These are phyloP conservation scores for Triangularia verruculosa DNA, from an alignment of 2,329 filamentous ascomycete genomes.

Conservation along the genomic window DNA sequence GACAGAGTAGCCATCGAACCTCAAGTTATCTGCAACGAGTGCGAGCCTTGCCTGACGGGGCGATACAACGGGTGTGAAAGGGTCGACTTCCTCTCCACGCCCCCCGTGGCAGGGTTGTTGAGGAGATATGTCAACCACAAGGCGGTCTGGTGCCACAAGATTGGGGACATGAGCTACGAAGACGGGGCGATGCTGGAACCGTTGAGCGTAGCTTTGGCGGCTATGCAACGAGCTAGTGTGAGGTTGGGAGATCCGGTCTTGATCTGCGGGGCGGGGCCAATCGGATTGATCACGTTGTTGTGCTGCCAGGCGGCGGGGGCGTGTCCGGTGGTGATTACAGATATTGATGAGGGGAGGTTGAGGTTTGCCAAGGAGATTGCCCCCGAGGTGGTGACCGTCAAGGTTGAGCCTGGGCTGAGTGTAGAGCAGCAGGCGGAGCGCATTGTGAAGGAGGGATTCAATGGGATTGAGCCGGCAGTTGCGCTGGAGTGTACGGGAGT, in stretches of 20 bases:
- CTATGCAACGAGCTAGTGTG: slow-evolving; percentile 78
- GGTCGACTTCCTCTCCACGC: slow-evolving; percentile 85
- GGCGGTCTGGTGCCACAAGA: slow-evolving; percentile 93
- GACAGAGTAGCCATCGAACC: slow-evolving; percentile 94
- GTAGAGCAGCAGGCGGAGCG: slow-evolving; percentile 69
- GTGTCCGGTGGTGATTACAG: slow-evolving; percentile 87
- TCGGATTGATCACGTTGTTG: slow-evolving; percentile 83
- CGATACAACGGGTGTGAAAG: slow-evolving; percentile 92
- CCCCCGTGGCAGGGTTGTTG: slow-evolving; percentile 81
- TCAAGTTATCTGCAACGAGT: slow-evolving; percentile 86
- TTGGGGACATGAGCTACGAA: slow-evolving; percentile 87
- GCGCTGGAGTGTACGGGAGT: slow-evolving; percentile 93
- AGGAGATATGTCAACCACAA: slow-evolving; percentile 94
- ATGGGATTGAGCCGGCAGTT: slow-evolving; percentile 75
- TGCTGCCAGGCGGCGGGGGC: slow-evolving; percentile 85
- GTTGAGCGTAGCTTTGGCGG: slow-evolving; percentile 82
- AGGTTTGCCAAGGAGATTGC: slow-evolving; percentile 81
- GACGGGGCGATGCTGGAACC: slow-evolving; percentile 89
- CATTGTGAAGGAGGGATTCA: slow-evolving; percentile 66
- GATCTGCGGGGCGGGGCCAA: slow-evolving; percentile 90
- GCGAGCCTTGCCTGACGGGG: slow-evolving; percentile 86
- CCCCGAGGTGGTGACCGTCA: slow-evolving; percentile 76
- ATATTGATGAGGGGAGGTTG: slow-evolving; percentile 84
- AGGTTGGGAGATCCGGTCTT: slow-evolving; percentile 82
- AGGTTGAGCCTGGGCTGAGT: slow-evolving; percentile 55